Conservation (phyloP, 2,329 filamentous ascomycete species). For the Ceratocystis lukuohia region DNA sequence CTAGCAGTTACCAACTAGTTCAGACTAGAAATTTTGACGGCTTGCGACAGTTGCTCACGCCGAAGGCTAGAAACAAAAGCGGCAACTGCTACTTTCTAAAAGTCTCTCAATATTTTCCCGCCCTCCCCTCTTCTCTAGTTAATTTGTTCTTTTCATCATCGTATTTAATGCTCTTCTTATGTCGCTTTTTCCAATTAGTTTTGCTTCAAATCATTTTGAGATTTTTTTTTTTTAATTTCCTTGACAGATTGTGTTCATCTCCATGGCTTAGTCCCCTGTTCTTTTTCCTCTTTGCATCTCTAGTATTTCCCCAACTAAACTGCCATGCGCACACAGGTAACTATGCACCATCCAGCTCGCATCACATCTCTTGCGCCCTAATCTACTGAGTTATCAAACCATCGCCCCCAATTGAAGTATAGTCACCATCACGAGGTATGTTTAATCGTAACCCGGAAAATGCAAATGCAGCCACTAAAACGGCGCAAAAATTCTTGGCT, state of each 20-base stretch:
- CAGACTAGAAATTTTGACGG: neutral
- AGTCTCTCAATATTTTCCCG: neutral
- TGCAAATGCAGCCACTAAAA: neutral
- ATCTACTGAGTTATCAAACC: neutral
- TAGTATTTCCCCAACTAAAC: neutral
- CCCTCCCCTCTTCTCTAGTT: neutral
- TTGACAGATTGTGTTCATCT: neutral
- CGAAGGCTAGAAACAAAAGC: neutral
- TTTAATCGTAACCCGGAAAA: neutral
- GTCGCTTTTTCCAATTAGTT: too few relatives aligned
- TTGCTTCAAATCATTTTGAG: neutral
- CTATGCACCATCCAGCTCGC: neutral
- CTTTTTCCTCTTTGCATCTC: neutral
- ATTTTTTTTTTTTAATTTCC: neutral
- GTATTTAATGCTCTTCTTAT: too few relatives aligned
- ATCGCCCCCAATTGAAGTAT: too few relatives aligned
- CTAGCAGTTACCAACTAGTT: neutral
- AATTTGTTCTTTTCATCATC: neutral
- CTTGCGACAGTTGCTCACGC: neutral
- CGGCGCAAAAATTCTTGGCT: neutral
- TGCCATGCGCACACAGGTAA: neutral
- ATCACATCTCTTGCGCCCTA: neutral
- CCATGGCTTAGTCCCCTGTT: conserved; percentile 4
- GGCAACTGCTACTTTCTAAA: neutral
- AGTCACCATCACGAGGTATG: neutral